Evolutionary conservation across 2,329 filamentous ascomycete species (phyloP), one percentile per base, ranked within the genome.

Genomic region (Annulohypoxylon truncatum): DNA sequence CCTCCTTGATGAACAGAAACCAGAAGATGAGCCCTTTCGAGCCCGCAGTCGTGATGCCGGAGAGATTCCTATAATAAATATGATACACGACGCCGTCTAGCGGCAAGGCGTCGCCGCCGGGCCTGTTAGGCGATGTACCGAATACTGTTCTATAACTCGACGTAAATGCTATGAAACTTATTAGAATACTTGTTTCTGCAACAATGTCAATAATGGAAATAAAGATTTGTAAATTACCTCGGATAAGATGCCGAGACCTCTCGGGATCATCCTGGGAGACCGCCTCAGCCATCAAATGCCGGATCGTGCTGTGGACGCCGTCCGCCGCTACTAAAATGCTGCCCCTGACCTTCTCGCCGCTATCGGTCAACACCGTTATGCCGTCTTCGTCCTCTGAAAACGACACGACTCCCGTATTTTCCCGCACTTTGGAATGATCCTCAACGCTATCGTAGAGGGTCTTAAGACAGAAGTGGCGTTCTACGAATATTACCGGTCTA

Each of bases 1-100:
- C 47, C 31, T 66, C 55, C 18, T 69, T 70, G 9, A 69, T 46
- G 35, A 68, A 71, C n/a, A 73, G 52, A 28, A 70, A 70, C 66
- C 59, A 70, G 53, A 70, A 68, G 7, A 68, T 29, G 8, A 57
- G 53, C 0, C 57, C 62, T 1, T 38, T 26, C 2, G 38, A 50
- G 3, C 56, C 60, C 13, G 60, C 56, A 2, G 71, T 58, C 10
- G 57, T 20, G 10, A 69, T 29, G 15, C 67, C 62, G 1, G 67
- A 72, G 10, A 51, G 13, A 12, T 57, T 53, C 3, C 40, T 42
- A 47, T 68, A 33, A 20, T 71, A 71, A n/a, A 44, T 47, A 35
- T 68, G 26, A 15, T 68, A 54, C 1, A 60, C 58, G 13, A 61
- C 50, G 1, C 59, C 67, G 10, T 67, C 20, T 2, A 61, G 60